Evolutionary conservation across 768 basidiomycete species (phyloP).

Genomic region (Xerocomellus chrysenteron): DNA sequence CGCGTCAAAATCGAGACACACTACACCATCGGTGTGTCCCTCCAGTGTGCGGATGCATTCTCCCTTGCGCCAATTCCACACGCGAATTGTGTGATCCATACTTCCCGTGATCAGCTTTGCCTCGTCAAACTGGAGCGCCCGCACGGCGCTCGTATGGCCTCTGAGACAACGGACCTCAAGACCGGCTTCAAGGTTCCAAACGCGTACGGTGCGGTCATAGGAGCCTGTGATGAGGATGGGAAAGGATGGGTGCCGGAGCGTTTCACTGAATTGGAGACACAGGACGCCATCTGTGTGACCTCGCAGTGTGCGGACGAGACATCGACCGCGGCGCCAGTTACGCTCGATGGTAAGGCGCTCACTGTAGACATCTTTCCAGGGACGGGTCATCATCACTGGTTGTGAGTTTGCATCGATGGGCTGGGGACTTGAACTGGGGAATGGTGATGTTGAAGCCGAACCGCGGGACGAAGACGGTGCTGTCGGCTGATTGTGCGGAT

Average conservation of each 20-base stretch:
- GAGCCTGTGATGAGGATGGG: conserved; percentile 97
- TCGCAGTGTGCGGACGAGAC: conserved; percentile 77
- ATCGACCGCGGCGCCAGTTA: conserved; percentile 95
- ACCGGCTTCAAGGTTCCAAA: conserved; percentile 97
- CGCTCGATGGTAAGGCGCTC: conserved; percentile 95
- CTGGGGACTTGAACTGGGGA: conserved; percentile 2
- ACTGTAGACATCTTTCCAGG: conserved; percentile 98
- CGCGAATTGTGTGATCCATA: conserved; percentile 93
- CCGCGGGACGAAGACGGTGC: conserved; percentile 10
- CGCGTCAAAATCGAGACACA: conserved; percentile 88
- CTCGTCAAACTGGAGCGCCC: conserved; percentile 93
- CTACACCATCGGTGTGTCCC: conserved; percentile 89
- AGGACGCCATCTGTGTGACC: conserved; percentile 97
- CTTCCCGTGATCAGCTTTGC: conserved; percentile 93
- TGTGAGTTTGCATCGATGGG: conserved; percentile 25
- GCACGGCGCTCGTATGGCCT: conserved; percentile 90
- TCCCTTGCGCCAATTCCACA: conserved; percentile 95
- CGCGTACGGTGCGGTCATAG: conserved; percentile 89
- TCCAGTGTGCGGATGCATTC: conserved; percentile 83
- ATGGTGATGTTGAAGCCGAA: conserved; percentile 14
- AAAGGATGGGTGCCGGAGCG: conserved; percentile 76
- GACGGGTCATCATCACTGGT: conserved; percentile 59
- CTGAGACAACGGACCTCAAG: conserved; percentile 76
- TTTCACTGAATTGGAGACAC: conserved; percentile 94
- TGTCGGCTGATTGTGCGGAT: neutral